Evolutionary conservation across 1,284 basidiomycete genomes (phyloP).

Genomic region (Leccinum fuscescens): DNA sequence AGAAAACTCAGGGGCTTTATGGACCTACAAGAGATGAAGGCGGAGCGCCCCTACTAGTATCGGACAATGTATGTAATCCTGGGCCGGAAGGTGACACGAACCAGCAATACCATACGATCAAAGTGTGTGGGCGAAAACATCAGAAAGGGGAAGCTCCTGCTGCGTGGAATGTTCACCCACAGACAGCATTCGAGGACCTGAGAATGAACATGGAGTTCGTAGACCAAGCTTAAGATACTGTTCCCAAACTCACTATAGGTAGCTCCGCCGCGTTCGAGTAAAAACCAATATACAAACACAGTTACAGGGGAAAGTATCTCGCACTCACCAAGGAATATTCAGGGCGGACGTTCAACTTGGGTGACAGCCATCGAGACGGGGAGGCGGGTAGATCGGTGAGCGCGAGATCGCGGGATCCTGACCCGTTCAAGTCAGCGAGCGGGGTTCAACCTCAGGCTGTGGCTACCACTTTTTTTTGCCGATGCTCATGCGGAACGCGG

Average conservation of each 20-base stretch:
- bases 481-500: not conserved
- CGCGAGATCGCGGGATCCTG: not conserved
- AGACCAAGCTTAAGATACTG: not conserved
- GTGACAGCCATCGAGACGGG: not conserved
- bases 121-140: not conserved
- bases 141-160: not conserved
- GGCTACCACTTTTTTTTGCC: not conserved
- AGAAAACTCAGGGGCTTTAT: not conserved
- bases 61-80: not conserved
- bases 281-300: not conserved
- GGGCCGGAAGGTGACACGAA: not conserved
- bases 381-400: not conserved
- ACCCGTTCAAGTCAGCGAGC: conserved; percentile 4
- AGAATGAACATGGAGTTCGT: not conserved
- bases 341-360: not conserved
- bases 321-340: not conserved
- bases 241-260: not conserved
- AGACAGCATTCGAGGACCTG: not conserved
- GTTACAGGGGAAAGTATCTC: not conserved
- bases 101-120: not conserved
- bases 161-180: not conserved
- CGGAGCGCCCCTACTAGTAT: no score
- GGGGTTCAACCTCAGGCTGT: not conserved
- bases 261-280: not conserved
- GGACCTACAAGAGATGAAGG: not conserved